Percentiles rank a stretch among this genome's conserved stretches.
Conservation (phyloP, 2,329 filamentous ascomycete genomes). For the Stachybotrys elegans region DNA sequence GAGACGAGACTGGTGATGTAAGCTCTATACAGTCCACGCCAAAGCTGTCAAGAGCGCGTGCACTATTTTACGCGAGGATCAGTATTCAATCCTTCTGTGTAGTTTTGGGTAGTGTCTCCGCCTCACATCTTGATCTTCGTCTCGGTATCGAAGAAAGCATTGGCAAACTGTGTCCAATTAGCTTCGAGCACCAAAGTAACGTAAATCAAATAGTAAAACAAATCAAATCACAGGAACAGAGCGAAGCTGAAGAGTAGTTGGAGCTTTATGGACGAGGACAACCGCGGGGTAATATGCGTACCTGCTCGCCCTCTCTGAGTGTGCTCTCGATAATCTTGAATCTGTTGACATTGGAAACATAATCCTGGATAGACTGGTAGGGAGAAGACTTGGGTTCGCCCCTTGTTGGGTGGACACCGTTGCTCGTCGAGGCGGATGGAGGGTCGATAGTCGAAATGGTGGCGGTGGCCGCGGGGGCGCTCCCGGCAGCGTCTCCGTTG, state of each 20-base stretch:
- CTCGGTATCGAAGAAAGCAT: constrained; percentile 56
- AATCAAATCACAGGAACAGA: too few species aligned
- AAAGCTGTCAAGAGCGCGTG: constrained; percentile 44
- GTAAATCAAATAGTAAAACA: too few species aligned
- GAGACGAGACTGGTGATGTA: constrained; percentile 77
- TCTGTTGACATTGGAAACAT: constrained; percentile 60
- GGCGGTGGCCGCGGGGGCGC: not conserved
- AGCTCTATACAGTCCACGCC: constrained; percentile 55
- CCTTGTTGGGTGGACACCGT: not conserved
- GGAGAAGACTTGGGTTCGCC: constrained; percentile 21
- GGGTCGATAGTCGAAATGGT: too few species aligned
- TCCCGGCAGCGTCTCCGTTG: constrained; percentile 4
- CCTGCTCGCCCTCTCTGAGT: constrained; percentile 76
- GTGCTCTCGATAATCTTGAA: constrained; percentile 72
- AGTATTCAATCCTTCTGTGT: too few species aligned
- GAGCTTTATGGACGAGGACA: not conserved
- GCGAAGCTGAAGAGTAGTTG: too few species aligned
- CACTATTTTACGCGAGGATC: constrained; percentile 5
- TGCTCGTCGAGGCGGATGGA: not conserved
- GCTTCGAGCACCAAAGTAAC: not conserved
- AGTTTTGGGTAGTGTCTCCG: too few species aligned
- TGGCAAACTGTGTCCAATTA: constrained; percentile 40
- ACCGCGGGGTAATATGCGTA: not conserved
- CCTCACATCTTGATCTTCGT: constrained; percentile 18
- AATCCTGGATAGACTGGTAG: constrained; percentile 65